A percentile compares a stretch with the other conserved stretches of the same genome.
Evolutionary conservation across 2,329 filamentous ascomycete genomes (phyloP).

Genomic region (Trichoderma atroviride): DNA sequence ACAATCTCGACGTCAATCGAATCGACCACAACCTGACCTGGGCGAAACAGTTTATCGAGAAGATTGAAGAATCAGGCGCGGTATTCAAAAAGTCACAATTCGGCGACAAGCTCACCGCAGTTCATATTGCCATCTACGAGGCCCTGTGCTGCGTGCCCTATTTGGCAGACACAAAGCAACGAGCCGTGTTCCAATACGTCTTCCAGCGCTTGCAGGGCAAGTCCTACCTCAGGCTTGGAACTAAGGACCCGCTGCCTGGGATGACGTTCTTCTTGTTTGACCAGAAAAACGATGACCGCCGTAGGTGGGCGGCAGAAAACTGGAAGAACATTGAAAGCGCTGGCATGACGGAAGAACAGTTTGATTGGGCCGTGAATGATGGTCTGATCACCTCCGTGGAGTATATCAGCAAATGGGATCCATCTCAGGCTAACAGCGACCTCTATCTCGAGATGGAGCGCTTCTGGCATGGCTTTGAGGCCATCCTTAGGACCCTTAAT

Average conservation of each 20-base stretch:
- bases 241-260: conserved; percentile 74
- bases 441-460: conserved; percentile 57
- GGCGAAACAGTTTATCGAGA: conserved; percentile 58
- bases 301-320: conserved; percentile 44
- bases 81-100: conserved; percentile 52
- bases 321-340: conserved; percentile 57
- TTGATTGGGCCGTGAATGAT: conserved; percentile 83
- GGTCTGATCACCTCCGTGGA: conserved; percentile 69
- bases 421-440: conserved; percentile 38
- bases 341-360: conserved; percentile 69
- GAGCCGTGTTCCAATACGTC: conserved; percentile 73
- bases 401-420: conserved; percentile 57
- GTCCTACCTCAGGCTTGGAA: conserved; percentile 74
- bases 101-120: conserved; percentile 53
- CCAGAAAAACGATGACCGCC: conserved; percentile 58
- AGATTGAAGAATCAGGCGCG: conserved; percentile 51
- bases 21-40: conserved; percentile 62
- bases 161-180: conserved; percentile 58
- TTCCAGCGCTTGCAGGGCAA: conserved; percentile 75
- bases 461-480: conserved; percentile 78
- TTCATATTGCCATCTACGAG: conserved; percentile 84
- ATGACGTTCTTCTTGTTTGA: conserved; percentile 82
- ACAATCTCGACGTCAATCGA: conserved; percentile 62
- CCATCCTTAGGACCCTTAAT: conserved; percentile 74
- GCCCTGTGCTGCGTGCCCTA: conserved; percentile 83